phyloP scores from a whole-genome alignment of 192 early-diverging fungal genomes.

The Linnemannia exigua region DNA sequence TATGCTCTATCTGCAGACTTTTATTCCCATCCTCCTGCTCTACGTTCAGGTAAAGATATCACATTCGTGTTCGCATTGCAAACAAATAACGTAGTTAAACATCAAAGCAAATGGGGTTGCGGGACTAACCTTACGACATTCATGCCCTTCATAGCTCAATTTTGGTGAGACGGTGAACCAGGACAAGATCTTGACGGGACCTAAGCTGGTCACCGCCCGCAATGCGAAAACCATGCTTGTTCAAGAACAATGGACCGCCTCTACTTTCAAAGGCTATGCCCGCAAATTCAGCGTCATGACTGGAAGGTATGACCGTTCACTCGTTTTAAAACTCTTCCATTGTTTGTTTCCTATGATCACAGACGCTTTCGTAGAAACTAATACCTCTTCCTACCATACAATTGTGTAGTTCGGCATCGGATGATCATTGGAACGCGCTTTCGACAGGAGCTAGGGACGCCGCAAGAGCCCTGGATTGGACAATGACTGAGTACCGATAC shows the following conservation, averaged over 20 bases:
- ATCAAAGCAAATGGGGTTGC: too few relatives aligned
- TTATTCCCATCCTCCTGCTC: slow-evolving; percentile 18
- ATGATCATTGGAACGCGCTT: slow-evolving; percentile 24
- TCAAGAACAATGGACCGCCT: slow-evolving; percentile 8
- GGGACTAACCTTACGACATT: background rate
- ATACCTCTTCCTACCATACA: background rate
- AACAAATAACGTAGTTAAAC: background rate
- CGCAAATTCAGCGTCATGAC: slow-evolving; percentile 19
- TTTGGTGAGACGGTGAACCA: slow-evolving; percentile 22
- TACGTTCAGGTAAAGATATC: slow-evolving; percentile 26
- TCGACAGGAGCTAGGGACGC: slow-evolving; percentile 27
- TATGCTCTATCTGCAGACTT: slow-evolving; percentile 10
- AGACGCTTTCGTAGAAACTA: background rate
- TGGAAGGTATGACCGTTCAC: slow-evolving; percentile 3
- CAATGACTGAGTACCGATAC: slow-evolving; percentile 30
- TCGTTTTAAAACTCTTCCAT: too few relatives aligned
- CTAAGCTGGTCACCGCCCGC: slow-evolving; percentile 11
- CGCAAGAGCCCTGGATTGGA: slow-evolving; percentile 13
- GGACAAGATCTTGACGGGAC: slow-evolving; percentile 13
- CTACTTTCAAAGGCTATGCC: background rate
- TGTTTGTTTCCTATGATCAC: background rate
- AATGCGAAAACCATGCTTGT: slow-evolving; percentile 8
- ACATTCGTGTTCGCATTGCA: too few relatives aligned
- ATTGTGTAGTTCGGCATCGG: background rate
- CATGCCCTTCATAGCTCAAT: slow-evolving; percentile 1